A percentile compares a stretch with the other conserved stretches of the same genome.
Conservation (phyloP, 352 stramenopile genomes). For the Globisporangium irregulare region DNA sequence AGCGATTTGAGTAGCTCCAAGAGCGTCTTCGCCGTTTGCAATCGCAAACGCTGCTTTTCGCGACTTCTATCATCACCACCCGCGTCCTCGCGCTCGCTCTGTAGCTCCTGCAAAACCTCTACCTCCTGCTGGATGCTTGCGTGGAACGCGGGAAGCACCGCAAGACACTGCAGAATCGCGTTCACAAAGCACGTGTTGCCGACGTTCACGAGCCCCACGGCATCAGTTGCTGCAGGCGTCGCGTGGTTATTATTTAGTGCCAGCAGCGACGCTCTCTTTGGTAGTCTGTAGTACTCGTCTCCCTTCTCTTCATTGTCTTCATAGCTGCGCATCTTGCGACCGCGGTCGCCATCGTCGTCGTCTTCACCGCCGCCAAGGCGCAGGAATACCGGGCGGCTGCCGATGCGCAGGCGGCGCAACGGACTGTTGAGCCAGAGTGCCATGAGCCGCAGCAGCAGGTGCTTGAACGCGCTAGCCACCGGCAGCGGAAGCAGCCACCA, state of each 20-base stretch:
- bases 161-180: conserved; percentile 68
- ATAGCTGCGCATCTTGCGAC: neutral
- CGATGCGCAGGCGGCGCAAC: conserved; percentile 14
- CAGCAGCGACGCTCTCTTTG: neutral
- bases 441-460: conserved; percentile 16
- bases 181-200: conserved; percentile 81
- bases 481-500: conserved; percentile 11
- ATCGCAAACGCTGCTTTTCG: conserved; percentile 4
- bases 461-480: conserved; percentile 11
- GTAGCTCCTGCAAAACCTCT: neutral
- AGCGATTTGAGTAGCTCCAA: conserved; percentile 17
- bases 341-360: neutral
- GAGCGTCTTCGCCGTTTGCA: conserved; percentile 14
- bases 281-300: neutral
- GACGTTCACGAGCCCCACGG: conserved; percentile 52
- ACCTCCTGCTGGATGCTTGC: conserved; percentile 26
- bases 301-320: conserved; percentile 4
- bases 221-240: neutral
- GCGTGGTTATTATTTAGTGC: neutral
- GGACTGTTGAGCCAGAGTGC: conserved; percentile 17
- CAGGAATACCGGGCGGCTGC: neutral
- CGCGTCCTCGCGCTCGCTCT: neutral
- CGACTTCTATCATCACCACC: neutral
- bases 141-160: conserved; percentile 37
- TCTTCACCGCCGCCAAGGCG: neutral